These are phyloP conservation scores for Sugiyamaella xylanicola DNA, from an alignment of 1,139 yeast genomes.

Conservation along the genomic window DNA sequence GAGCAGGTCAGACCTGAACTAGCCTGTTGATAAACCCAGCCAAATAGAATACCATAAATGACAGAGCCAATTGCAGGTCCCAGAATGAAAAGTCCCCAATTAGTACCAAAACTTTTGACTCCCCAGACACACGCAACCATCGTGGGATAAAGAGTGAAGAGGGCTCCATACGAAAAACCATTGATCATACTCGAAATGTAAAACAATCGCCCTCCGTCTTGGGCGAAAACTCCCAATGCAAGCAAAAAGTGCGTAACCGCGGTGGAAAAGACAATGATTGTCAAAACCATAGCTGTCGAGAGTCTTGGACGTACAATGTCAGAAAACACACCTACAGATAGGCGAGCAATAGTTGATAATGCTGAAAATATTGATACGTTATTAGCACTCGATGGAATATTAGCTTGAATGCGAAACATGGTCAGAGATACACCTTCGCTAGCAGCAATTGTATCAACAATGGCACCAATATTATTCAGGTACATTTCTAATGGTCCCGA, in stretches of 20 bases:
- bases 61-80: slow-evolving; percentile 91
- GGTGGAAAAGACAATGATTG: slow-evolving; percentile 32
- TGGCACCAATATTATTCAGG: slow-evolving; percentile 78
- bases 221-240: slow-evolving; percentile 47
- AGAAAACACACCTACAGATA: slow-evolving; percentile 64
- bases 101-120: slow-evolving; percentile 82
- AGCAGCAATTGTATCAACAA: slow-evolving; percentile 42
- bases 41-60: slow-evolving; percentile 70
- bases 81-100: slow-evolving; percentile 88
- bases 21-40: slow-evolving; percentile 57
- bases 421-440: slow-evolving; percentile 19
- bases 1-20: slow-evolving; percentile 24
- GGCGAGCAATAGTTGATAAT: slow-evolving; percentile 63
- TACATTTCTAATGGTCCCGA: slow-evolving; percentile 89
- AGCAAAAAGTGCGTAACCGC: slow-evolving; percentile 35
- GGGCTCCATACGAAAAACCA: slow-evolving; percentile 79
- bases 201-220: slow-evolving; percentile 30
- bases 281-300: slow-evolving; percentile 38
- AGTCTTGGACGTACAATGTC: slow-evolving; percentile 48
- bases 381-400: slow-evolving; percentile 41
- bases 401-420: neutral
- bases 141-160: slow-evolving; percentile 85
- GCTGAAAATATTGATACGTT: slow-evolving; percentile 59
- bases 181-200: slow-evolving; percentile 53
- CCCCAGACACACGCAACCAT: slow-evolving; percentile 87